Evolutionary conservation across 495 filamentous ascomycete genomes (phyloP), one percentile per base, ranked within the genome.

Genomic region (Podospora pseudocomata): DNA sequence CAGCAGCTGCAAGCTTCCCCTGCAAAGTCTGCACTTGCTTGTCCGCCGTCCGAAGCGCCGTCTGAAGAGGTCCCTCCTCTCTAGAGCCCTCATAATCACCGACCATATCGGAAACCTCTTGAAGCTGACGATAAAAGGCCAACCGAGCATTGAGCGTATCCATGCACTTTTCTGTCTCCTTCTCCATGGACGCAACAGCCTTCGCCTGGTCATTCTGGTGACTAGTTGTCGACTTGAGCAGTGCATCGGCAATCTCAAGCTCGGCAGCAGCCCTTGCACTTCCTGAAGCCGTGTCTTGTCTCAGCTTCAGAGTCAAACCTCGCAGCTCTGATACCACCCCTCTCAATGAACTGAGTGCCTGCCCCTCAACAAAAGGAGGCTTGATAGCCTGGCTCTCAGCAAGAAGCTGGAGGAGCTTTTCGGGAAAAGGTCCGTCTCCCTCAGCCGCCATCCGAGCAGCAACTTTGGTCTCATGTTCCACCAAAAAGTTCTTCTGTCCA

Each of bases 101-200:
- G 0, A 97, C 92, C 26, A 85, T 92, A 77, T 97, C 93, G 0
- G 94, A 97, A 44, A 97, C 87, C 19, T 86, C 84, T 74, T 97
- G 94, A 20, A 99, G 80, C 71, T 97, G 94, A 0, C 90, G 87
- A 76, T 97, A 97, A 68, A 90, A 97, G 54, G 94, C 92, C 5
- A 96, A 79, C 15, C 94, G 87, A 60, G 87, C 83, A 72, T 97
- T 97, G 84, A 92, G 90, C 0, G 90, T 86, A 44, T 86, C 84
- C 30, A 86, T 88, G 73, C 97, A 95, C 49, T 88, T 76, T 49
- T 94, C 88, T 4, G 93, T 74, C 72, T 97, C 94, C 72, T 84
- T 90, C 64, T 91, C 85, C 60, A 97, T 71, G 15, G 75, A 83
- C 1, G 78, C 74, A 0, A 82, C 80, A 5, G 81, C 83, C 77